Evolutionary conservation across 192 early-diverging fungal species (phyloP), one percentile per base, ranked within the genome.

Genomic region (Endogone sp.): DNA sequence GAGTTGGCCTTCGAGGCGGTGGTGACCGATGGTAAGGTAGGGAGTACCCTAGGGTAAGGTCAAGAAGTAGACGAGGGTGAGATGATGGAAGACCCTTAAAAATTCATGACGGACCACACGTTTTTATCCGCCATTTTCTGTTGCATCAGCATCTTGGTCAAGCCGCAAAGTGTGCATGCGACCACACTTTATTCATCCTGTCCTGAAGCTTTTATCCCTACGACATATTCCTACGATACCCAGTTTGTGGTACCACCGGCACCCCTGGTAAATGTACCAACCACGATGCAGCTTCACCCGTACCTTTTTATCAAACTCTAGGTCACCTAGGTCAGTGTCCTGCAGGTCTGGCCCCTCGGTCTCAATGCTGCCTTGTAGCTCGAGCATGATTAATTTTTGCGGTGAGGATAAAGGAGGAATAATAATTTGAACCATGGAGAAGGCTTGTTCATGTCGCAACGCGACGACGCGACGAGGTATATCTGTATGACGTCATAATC

Each of bases 311-410:
- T 28, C 55, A 20, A 76, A 26, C 11, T 62, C 60, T 16, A 76
- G 29, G 8, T 76, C 60, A n/a, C 75, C 75, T 16, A 76, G 62
- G 3, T 71, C 26, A 9, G 68, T 29, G 57, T 64, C 55, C 9
- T 49, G 56, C 32, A 76, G 25, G 0, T 71, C 60, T 4, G 44
- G 32, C 29, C 27, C 60, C 6, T 25, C 66, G 4, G 24, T 49
- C 13, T 62, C 55, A 26, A 76, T 65, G 59, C 66, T 76, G 25
- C 75, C 75, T 64, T 72, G 75, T 26, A 76, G 71, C 13, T 76
- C 75, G 23, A 71, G 66, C 29, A 63, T 65, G 3, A 76, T 11
- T 3, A 76, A 11, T 23, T 6, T 6, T 6, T 49, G 37, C 6
- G 6, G 6, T 11, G 37, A 49, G 16, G 37, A 11, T 49, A 16